Evolutionary conservation across 805 yeast genomes (phyloP).

Genomic region (Scheffersomyces stipitis): DNA sequence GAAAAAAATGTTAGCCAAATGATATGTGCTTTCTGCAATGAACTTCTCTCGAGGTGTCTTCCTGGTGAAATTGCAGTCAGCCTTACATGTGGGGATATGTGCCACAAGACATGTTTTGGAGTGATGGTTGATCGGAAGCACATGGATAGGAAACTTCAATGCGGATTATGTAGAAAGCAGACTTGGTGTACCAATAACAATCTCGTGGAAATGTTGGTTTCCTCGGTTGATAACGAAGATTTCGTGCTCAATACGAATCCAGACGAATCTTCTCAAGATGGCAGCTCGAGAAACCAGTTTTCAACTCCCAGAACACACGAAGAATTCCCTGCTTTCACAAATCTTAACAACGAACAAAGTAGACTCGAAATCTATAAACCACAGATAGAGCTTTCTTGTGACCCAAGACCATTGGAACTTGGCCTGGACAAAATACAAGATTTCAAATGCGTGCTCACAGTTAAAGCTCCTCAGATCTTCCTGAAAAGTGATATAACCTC

Average conservation of each 20-base stretch:
- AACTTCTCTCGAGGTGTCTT: constrained; percentile 10
- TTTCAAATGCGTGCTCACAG: constrained; percentile 16
- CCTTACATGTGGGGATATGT: constrained; percentile 23
- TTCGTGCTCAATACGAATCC: constrained; percentile 1
- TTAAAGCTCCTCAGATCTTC: constrained; percentile 21
- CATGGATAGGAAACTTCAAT: constrained; percentile 8
- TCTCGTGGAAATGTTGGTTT: no score
- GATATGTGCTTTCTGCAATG: constrained; percentile 22
- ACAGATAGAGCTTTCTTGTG: no score
- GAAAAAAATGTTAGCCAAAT: not conserved
- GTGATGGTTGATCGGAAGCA: constrained; percentile 13
- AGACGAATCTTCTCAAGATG: no score
- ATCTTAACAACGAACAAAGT: no score
- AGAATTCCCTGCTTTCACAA: no score
- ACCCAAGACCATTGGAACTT: no score
- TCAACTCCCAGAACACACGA: no score
- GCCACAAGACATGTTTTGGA: constrained; percentile 25
- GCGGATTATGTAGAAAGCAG: constrained; percentile 12
- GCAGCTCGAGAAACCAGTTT: no score
- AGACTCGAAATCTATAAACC: no score
- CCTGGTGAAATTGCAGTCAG: constrained; percentile 17
- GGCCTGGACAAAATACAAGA: constrained; percentile 4
- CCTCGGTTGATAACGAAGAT: constrained; percentile 1
- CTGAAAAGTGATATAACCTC: not conserved
- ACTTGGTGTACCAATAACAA: constrained; percentile 12